Percentiles rank a stretch among this genome's conserved stretches.
These are phyloP conservation scores for Hyphodiscus sp. DNA, from an alignment of 2,329 filamentous ascomycete genomes.

Conservation along the genomic window DNA sequence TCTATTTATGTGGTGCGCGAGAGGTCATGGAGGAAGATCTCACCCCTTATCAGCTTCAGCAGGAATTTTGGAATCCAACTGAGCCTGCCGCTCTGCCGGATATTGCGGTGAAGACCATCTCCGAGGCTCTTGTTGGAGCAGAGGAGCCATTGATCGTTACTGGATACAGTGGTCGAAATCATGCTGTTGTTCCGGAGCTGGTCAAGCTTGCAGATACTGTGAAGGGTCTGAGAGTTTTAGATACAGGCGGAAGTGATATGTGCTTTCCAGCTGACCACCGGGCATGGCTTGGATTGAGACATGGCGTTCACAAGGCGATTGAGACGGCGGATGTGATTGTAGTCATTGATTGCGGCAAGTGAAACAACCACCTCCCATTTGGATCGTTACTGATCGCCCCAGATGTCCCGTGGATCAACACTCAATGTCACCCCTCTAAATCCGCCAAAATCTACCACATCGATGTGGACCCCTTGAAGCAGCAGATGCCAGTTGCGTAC, in stretches of 20 bases:
- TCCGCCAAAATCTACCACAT: slow-evolving; percentile 55
- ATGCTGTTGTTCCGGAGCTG: slow-evolving; percentile 52
- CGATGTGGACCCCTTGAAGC: slow-evolving; percentile 60
- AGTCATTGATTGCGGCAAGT: slow-evolving; percentile 62
- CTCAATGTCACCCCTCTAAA: slow-evolving; percentile 51
- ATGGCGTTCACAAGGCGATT: slow-evolving; percentile 67
- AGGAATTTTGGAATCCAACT: slow-evolving; percentile 54
- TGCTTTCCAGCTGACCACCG: slow-evolving; percentile 69
- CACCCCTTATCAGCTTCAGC: slow-evolving; percentile 50
- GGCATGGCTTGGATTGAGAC: slow-evolving; percentile 63
- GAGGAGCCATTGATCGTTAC: slow-evolving; percentile 63
- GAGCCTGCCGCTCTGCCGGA: slow-evolving; percentile 49
- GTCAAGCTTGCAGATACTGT: slow-evolving; percentile 62
- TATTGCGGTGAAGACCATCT: slow-evolving; percentile 50
- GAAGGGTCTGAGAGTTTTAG: slow-evolving; percentile 63
- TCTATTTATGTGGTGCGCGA: slow-evolving; percentile 59
- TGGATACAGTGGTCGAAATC: slow-evolving; percentile 66
- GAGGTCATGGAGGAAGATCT: slow-evolving; percentile 69
- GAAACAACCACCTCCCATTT: neutral
- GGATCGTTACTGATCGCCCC: neutral
- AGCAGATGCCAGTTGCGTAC: slow-evolving; percentile 65
- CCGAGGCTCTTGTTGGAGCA: slow-evolving; percentile 52
- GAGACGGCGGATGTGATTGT: slow-evolving; percentile 75
- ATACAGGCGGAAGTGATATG: slow-evolving; percentile 75
- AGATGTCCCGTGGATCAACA: slow-evolving; percentile 92